Evolutionary conservation across 352 stramenopile genomes (phyloP).

Genomic region (Phytopythium mirpurense): DNA sequence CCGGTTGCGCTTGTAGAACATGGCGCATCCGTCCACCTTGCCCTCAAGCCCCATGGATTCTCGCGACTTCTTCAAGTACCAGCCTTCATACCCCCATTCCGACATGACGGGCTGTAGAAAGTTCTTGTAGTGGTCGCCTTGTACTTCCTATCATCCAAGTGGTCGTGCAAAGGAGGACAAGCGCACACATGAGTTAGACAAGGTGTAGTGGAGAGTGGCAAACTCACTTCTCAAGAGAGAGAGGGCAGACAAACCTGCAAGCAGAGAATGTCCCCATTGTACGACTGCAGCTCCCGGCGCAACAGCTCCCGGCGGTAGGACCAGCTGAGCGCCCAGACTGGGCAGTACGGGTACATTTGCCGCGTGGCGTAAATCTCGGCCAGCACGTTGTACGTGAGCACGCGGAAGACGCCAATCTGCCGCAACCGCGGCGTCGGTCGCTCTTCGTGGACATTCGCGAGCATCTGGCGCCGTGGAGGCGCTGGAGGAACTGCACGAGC

Average conservation of each 20-base stretch:
- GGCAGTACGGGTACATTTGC: constrained; percentile 96
- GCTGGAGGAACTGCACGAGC: constrained; percentile 57
- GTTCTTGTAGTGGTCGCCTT: constrained; percentile 98
- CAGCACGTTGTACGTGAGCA: constrained; percentile 90
- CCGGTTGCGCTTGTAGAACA: constrained; percentile 95
- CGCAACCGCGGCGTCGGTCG: constrained; percentile 59
- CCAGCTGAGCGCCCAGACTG: constrained; percentile 96
- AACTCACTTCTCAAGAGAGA: neutral
- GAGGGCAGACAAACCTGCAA: constrained; percentile 52
- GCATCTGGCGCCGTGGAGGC: constrained; percentile 74
- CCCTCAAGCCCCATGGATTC: constrained; percentile 96
- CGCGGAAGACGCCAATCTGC: constrained; percentile 77
- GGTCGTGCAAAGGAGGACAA: constrained; percentile 9
- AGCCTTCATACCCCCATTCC: constrained; percentile 95
- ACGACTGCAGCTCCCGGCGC: constrained; percentile 85
- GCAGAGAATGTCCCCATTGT: constrained; percentile 96
- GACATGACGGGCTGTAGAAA: constrained; percentile 95
- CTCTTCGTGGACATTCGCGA: constrained; percentile 78
- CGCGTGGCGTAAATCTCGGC: constrained; percentile 89
- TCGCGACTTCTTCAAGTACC: constrained; percentile 98
- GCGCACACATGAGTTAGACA: too few species aligned
- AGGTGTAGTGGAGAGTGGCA: neutral
- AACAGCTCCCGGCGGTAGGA: constrained; percentile 93
- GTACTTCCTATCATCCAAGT: constrained; percentile 89
- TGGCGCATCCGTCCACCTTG: constrained; percentile 97